Conservation (phyloP, 1,139 yeast species). For the Candida tropicalis region DNA sequence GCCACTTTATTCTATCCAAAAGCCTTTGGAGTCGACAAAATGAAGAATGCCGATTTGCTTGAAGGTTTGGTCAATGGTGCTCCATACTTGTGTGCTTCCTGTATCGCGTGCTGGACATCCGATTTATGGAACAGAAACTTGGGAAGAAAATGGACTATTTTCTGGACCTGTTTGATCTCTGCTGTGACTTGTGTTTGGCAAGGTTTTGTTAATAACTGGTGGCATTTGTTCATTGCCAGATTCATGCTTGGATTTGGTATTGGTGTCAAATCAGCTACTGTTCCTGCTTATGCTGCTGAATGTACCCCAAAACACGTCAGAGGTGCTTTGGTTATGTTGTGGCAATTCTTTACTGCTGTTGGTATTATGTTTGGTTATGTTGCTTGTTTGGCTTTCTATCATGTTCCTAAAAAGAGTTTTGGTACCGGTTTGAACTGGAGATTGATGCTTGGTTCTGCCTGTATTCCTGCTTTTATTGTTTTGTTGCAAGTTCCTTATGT, state of each 20-base stretch:
- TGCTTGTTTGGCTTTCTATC: conserved; percentile 60
- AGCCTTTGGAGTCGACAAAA: conserved; percentile 50
- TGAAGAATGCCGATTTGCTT: conserved; percentile 61
- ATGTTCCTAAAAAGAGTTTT: conserved; percentile 39
- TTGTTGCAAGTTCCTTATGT: conserved; percentile 66
- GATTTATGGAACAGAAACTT: conserved; percentile 64
- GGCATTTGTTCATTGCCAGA: conserved; percentile 73
- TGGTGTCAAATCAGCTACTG: conserved; percentile 81
- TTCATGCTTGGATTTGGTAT: conserved; percentile 75
- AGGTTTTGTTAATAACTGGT: conserved; percentile 74
- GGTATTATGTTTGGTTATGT: conserved; percentile 85
- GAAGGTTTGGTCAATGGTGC: conserved; percentile 79
- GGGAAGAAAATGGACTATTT: conserved; percentile 78
- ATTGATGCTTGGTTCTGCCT: conserved; percentile 77
- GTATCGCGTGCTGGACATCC: conserved; percentile 71
- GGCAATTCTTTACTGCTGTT: conserved; percentile 89
- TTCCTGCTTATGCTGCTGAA: conserved; percentile 82
- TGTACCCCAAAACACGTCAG: conserved; percentile 76
- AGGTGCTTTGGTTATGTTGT: conserved; percentile 82
- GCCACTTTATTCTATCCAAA: conserved; percentile 73
- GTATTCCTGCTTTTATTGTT: conserved; percentile 73
- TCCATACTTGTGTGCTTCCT: conserved; percentile 77
- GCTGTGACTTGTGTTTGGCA: conserved; percentile 76
- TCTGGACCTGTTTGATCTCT: conserved; percentile 66
- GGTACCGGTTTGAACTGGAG: conserved; percentile 68